phyloP scores from a whole-genome alignment of 768 basidiomycete genomes.

The Tricholoma terreum region DNA sequence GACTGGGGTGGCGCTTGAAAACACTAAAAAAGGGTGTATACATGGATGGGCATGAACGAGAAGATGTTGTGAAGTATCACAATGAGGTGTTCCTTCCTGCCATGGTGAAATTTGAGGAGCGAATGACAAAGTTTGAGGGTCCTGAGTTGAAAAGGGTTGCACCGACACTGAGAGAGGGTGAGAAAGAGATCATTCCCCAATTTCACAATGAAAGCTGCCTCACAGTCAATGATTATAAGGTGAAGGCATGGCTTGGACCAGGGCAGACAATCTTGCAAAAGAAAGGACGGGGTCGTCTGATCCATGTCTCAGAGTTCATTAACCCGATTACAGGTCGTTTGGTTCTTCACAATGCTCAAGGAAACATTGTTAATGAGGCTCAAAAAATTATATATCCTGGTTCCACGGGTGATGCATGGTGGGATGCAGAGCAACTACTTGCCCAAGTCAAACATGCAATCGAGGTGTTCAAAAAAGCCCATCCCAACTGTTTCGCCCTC shows the following conservation, averaged over 20 bases:
- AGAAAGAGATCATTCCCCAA: conserved; percentile 5
- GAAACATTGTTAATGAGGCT: conserved; percentile 25
- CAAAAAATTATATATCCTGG: conserved; percentile 29
- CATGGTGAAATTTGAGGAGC: neutral
- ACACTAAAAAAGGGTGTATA: neutral
- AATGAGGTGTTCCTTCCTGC: neutral
- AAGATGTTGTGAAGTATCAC: no score
- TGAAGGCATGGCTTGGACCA: neutral
- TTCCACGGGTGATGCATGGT: conserved; percentile 29
- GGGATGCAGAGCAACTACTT: conserved; percentile 30
- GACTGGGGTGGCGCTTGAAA: neutral
- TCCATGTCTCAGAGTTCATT: conserved; percentile 37
- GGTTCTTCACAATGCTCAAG: conserved; percentile 13
- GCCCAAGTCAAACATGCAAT: conserved; percentile 27
- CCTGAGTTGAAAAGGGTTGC: neutral
- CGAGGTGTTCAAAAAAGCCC: conserved; percentile 25
- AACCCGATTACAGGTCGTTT: conserved; percentile 22
- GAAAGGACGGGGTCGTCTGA: conserved; percentile 30
- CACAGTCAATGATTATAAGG: neutral
- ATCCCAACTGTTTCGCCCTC: conserved; percentile 19
- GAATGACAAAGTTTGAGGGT: neutral
- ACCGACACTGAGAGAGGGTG: neutral
- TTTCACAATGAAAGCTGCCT: conserved; percentile 1
- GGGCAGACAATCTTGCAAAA: conserved; percentile 9
- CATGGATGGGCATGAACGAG: no score